phyloP scores from a whole-genome alignment of 306 rosid species.

The Geum urbanum region DNA sequence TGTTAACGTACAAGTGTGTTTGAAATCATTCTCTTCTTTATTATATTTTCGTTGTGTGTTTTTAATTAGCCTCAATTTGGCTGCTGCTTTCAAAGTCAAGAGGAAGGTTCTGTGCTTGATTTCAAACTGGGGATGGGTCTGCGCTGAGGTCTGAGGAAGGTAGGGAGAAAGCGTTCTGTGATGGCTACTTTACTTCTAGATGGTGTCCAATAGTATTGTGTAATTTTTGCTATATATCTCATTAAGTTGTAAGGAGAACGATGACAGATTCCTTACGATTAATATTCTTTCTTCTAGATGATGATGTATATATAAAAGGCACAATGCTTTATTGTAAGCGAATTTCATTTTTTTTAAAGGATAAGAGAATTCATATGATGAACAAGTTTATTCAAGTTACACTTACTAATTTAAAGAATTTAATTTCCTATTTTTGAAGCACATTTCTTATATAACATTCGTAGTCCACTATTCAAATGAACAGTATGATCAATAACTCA shows the following conservation, averaged over 20 bases:
- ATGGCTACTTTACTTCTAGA: conserved; percentile 11
- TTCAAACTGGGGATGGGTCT: background rate
- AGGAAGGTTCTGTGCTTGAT: conserved; percentile 15
- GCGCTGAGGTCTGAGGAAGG: background rate
- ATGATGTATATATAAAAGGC: background rate
- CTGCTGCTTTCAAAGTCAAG: conserved; percentile 20
- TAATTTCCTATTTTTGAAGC: too few relatives aligned
- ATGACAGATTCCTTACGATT: background rate
- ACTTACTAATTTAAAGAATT: too few relatives aligned
- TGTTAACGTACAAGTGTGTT: background rate
- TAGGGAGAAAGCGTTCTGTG: background rate
- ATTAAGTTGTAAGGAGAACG: background rate
- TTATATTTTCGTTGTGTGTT: background rate
- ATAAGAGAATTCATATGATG: too few relatives aligned
- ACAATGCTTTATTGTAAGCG: too few relatives aligned
- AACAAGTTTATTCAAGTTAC: too few relatives aligned
- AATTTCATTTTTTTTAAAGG: too few relatives aligned
- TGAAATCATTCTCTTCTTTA: background rate
- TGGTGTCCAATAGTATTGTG: background rate
- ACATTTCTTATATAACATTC: too few relatives aligned
- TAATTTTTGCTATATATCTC: background rate
- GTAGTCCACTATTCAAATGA: too few relatives aligned
- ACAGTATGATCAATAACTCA: too few relatives aligned
- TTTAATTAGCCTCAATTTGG: background rate
- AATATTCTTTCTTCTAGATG: background rate